Evolutionary conservation across 2,329 filamentous ascomycete genomes (phyloP).

Genomic region (Pseudogymnoascus sp.): DNA sequence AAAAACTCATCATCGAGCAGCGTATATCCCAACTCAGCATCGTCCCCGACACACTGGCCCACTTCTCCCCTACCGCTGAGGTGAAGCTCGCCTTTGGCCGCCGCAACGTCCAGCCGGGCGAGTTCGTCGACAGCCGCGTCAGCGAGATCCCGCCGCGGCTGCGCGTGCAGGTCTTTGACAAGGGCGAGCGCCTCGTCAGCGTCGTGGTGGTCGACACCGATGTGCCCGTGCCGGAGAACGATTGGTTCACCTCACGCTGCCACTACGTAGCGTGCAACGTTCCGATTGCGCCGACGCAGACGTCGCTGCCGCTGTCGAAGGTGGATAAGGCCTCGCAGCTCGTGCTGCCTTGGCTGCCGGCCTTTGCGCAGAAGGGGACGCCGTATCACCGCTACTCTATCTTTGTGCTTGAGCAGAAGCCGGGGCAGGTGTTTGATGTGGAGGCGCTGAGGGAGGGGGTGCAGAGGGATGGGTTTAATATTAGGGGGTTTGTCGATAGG

Average conservation of each 20-base stretch:
- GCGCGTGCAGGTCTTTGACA: conserved; percentile 76
- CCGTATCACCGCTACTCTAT: conserved; percentile 85
- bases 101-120: conserved; percentile 63
- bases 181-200: conserved; percentile 72
- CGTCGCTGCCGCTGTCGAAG: conserved; percentile 56
- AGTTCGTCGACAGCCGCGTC: conserved; percentile 65
- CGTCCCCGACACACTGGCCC: conserved; percentile 77
- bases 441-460: conserved; percentile 47
- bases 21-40: conserved; percentile 81
- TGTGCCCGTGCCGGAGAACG: conserved; percentile 68
- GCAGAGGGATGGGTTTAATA: conserved; percentile 59
- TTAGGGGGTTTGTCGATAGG: conserved; percentile 67
- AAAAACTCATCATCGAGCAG: conserved; percentile 71
- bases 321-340: conserved; percentile 57
- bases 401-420: conserved; percentile 72
- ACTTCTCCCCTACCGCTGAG: conserved; percentile 69
- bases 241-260: conserved; percentile 72
- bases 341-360: conserved; percentile 72
- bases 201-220: conserved; percentile 85
- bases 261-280: conserved; percentile 80
- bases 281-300: conserved; percentile 50
- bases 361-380: conserved; percentile 80
- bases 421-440: conserved; percentile 51
- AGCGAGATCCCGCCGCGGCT: conserved; percentile 69
- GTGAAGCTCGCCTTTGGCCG: conserved; percentile 74